A percentile compares a stretch with the other conserved stretches of the same genome.
Evolutionary conservation across 176 grass and related monocot species (phyloP).

Genomic region (Olyra latifolia): DNA sequence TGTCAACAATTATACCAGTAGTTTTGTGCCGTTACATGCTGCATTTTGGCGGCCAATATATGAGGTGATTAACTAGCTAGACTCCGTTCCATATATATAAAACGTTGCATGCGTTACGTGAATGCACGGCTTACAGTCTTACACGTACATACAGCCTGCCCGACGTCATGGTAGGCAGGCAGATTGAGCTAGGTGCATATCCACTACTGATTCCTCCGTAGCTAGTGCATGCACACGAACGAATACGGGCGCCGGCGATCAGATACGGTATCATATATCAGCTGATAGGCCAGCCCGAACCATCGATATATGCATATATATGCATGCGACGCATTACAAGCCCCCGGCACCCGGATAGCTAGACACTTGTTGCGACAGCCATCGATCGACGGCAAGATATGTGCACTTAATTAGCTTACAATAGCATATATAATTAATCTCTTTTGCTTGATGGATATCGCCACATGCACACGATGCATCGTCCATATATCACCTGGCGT

Average conservation of each 20-base stretch:
- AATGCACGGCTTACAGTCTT: neutral
- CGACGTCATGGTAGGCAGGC: constrained; percentile 20
- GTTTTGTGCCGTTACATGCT: too few relatives aligned
- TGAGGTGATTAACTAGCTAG: too few relatives aligned
- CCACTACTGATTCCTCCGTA: neutral
- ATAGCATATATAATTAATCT: neutral
- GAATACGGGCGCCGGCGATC: neutral
- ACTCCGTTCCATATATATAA: too few relatives aligned
- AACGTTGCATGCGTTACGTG: neutral
- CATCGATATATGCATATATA: neutral
- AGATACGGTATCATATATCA: constrained; percentile 15
- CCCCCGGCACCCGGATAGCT: neutral
- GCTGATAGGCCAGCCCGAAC: neutral
- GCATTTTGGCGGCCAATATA: too few relatives aligned
- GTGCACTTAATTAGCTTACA: neutral
- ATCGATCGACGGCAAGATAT: neutral
- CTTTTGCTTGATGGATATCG: too few relatives aligned
- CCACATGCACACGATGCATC: neutral
- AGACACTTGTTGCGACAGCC: neutral
- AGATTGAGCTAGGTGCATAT: neutral
- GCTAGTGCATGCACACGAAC: neutral
- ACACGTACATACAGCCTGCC: neutral
- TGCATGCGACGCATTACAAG: constrained; percentile 9
- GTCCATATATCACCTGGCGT: neutral
- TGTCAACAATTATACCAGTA: too few relatives aligned